Base-by-base conservation (phyloP, 2,329 filamentous ascomycete genomes). In the Penicillium rolfsii region DNA sequence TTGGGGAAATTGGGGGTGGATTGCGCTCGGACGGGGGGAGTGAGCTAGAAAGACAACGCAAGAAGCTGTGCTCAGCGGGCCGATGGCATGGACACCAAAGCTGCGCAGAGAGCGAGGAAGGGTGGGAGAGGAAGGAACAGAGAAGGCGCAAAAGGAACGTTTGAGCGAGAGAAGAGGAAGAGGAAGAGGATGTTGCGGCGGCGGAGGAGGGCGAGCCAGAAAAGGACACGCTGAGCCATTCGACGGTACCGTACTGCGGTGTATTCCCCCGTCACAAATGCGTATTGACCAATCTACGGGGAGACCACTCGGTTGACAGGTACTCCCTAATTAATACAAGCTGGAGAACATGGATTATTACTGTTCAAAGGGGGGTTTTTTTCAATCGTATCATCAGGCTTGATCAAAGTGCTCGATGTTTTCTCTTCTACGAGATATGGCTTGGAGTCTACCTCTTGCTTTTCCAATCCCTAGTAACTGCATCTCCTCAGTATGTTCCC, bases 141-240 rank as follows among this genome's bases (percentile, higher is more conserved):
- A 48, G 26, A 38, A 19, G 49, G 49, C 49, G 28, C 41, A n/a
- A 63, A 55, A 53, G 60, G 61, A 59, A 52, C 52, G 58, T 61
- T 52, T 61, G 55, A 64, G 66, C 61, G 58, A 64, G 66, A 60
- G 61, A 64, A 36, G 67, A 36, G 67, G 62, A 58, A 62, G 64
- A 62, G 61, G 64, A 62, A 55, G 50, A 57, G 57, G 59, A 64
- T 11, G 50, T 30, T 35, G 50, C 26, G 33, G 30, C 26, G 35
- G 24, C 11, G 33, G 22, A 33, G 8, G 24, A 24, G 30, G 35
- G 58, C 59, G 56, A 54, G 61, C 53, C 60, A 59, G 66, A 67
- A 67, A 66, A 65, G 65, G 66, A 68, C 60, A 67, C 60, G 57
- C 61, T 62, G 57, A 60, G 56, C 55, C 52, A 60, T 62, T 58